A percentile compares a stretch with the other conserved stretches of the same genome.
Evolutionary conservation across 495 filamentous ascomycete genomes (phyloP).

Genomic region (Aspergillus funiculosus): DNA sequence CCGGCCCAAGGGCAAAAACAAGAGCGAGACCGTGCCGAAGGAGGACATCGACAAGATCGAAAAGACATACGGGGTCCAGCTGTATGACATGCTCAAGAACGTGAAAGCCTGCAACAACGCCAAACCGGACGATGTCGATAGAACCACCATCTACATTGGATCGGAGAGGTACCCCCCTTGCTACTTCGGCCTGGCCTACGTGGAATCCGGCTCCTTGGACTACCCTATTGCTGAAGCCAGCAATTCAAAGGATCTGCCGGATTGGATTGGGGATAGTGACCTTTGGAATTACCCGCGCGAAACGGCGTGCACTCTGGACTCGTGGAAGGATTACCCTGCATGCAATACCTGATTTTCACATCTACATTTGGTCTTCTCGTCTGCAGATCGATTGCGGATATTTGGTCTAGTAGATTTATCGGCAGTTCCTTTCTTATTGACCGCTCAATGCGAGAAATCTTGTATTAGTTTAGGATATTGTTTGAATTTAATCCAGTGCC

Average conservation of each 20-base stretch:
- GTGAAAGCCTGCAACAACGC: neutral
- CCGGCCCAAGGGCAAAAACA: neutral
- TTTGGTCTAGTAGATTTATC: too few relatives aligned
- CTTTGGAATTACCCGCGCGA: neutral
- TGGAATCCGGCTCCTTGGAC: neutral
- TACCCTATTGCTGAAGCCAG: neutral
- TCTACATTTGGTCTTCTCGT: too few relatives aligned
- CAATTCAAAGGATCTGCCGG: neutral
- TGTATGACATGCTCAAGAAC: constrained; percentile 2
- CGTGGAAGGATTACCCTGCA: neutral
- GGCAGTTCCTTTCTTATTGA: too few relatives aligned
- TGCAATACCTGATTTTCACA: too few relatives aligned
- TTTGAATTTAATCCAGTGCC: too few relatives aligned
- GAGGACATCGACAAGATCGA: constrained; percentile 1
- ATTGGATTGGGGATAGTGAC: neutral
- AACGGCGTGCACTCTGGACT: neutral
- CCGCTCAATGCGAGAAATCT: too few relatives aligned
- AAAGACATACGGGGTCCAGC: neutral
- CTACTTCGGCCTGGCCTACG: neutral
- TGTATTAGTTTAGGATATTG: too few relatives aligned
- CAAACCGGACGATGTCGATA: neutral
- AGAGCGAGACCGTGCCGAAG: neutral
- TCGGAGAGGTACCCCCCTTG: neutral
- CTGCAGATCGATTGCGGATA: too few relatives aligned
- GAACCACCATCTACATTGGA: neutral